Percentiles rank a stretch among this genome's conserved stretches.
These are phyloP conservation scores for Pleurotus giganteus DNA, from an alignment of 768 basidiomycete species.

Conservation along the genomic window DNA sequence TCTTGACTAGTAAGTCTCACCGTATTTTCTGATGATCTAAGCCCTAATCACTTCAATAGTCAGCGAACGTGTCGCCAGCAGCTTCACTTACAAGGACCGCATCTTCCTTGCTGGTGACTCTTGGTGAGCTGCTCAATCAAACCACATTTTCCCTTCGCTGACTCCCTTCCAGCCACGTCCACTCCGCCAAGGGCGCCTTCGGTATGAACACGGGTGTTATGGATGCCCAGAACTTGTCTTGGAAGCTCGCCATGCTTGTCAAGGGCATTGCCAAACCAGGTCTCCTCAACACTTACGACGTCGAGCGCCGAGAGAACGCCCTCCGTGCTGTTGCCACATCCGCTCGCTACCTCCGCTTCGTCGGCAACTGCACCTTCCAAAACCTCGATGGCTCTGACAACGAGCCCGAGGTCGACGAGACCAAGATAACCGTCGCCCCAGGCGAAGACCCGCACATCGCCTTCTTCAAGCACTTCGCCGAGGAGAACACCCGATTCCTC, in stretches of 20 bases:
- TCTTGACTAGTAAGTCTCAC: conserved; percentile 6
- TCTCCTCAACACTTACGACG: conserved; percentile 7
- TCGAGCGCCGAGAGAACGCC: conserved; percentile 2
- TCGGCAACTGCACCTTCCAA: conserved; percentile 11
- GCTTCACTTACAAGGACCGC: conserved; percentile 28
- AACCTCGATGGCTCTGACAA: conserved; percentile 8
- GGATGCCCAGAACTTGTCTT: conserved; percentile 5
- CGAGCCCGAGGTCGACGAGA: not conserved
- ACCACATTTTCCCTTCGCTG: not conserved
- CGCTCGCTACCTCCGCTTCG: conserved; percentile 11
- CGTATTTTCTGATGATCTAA: not conserved
- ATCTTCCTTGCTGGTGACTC: conserved; percentile 41
- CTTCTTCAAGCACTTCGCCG: conserved; percentile 8
- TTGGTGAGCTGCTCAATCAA: conserved; percentile 15
- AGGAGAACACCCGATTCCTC: conserved; percentile 10
- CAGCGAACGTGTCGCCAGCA: conserved; percentile 36
- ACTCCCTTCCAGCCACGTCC: conserved; percentile 9
- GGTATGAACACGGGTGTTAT: conserved; percentile 9
- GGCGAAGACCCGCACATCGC: conserved; percentile 11
- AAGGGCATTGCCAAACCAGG: conserved; percentile 6
- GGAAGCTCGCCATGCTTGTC: conserved; percentile 8
- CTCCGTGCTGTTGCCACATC: conserved; percentile 10
- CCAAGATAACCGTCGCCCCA: not conserved
- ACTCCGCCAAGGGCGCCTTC: conserved; percentile 10
- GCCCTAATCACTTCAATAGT: conserved; percentile 17